These are phyloP conservation scores for Candida tunisiensis DNA, from an alignment of 1,139 yeast species.

Conservation along the genomic window DNA sequence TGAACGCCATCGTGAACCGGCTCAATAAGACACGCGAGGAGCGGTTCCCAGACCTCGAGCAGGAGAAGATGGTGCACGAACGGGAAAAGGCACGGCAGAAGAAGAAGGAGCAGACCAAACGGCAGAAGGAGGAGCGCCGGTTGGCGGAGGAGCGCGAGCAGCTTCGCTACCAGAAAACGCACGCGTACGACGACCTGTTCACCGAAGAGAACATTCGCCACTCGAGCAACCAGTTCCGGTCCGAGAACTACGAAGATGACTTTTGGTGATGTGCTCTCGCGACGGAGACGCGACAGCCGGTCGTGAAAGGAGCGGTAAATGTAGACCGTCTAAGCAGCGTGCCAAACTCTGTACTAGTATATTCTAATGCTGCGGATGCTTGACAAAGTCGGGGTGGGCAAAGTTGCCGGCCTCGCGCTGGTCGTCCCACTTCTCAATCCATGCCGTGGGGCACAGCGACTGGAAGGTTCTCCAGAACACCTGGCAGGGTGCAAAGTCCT, in stretches of 20 bases:
- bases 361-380: too few relatives aligned
- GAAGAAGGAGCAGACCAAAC: constrained; percentile 20
- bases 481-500: constrained; percentile 95
- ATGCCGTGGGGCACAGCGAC: constrained; percentile 80
- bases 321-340: too few relatives aligned
- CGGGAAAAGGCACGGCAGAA: constrained; percentile 16
- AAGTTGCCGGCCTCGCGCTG: constrained; percentile 67
- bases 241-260: constrained; percentile 53
- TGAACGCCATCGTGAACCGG: constrained; percentile 47
- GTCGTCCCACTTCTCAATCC: constrained; percentile 94
- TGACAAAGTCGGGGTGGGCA: constrained; percentile 32
- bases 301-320: too few relatives aligned
- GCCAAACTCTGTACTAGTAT: too few relatives aligned
- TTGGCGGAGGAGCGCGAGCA: constrained; percentile 15
- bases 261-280: constrained; percentile 29
- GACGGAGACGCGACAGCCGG: too few relatives aligned
- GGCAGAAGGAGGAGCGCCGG: constrained; percentile 16
- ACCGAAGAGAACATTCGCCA: constrained; percentile 30
- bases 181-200: constrained; percentile 43
- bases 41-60: constrained; percentile 30
- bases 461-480: constrained; percentile 85
- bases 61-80: constrained; percentile 23
- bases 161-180: constrained; percentile 19
- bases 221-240: constrained; percentile 34
- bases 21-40: constrained; percentile 53